These are phyloP conservation scores for Cryphonectria radicalis DNA, from an alignment of 2,329 filamentous ascomycete genomes.

Conservation along the genomic window DNA sequence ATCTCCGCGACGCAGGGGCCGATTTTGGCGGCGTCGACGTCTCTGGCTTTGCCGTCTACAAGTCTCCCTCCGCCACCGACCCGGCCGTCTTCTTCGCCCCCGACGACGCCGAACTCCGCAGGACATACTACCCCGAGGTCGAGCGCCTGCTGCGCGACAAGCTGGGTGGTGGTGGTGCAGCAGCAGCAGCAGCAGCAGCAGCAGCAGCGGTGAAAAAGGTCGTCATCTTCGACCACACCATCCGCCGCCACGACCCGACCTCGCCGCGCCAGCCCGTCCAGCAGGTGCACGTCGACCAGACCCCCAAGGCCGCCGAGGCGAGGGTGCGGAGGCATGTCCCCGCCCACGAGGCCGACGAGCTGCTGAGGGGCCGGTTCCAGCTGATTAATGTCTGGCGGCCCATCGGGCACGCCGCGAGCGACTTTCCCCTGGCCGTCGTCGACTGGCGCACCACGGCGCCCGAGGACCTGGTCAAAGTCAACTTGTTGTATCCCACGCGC, in stretches of 20 bases:
- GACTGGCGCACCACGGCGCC: conserved; percentile 66
- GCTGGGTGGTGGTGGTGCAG: conserved; percentile 37
- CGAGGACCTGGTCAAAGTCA: conserved; percentile 62
- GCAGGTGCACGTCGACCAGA: conserved; percentile 75
- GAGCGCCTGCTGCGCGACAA: conserved; percentile 59
- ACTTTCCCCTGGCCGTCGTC: conserved; percentile 67
- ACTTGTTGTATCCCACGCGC: conserved; percentile 64
- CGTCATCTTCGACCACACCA: conserved; percentile 74
- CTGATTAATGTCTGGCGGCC: conserved; percentile 76
- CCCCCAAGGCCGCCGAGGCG: conserved; percentile 61
- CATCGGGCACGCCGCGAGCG: conserved; percentile 63
- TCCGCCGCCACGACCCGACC: conserved; percentile 58
- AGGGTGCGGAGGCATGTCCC: conserved; percentile 66
- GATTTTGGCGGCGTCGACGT: conserved; percentile 61
- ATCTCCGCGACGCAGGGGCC: conserved; percentile 55
- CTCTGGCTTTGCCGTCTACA: conserved; percentile 61
- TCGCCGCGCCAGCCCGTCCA: conserved; percentile 68
- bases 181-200: too few species aligned
- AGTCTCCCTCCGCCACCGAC: conserved; percentile 53
- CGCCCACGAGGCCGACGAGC: conserved; percentile 56
- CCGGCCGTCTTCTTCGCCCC: conserved; percentile 49
- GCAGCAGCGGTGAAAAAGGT: conserved; percentile 55
- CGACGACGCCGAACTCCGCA: conserved; percentile 58
- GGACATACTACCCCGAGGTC: conserved; percentile 65
- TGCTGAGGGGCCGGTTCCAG: conserved; percentile 63